Percentiles rank a stretch among this genome's conserved stretches.
These are phyloP conservation scores for Didymella glomerata DNA, from an alignment of 2,329 filamentous ascomycete species.

Conservation along the genomic window DNA sequence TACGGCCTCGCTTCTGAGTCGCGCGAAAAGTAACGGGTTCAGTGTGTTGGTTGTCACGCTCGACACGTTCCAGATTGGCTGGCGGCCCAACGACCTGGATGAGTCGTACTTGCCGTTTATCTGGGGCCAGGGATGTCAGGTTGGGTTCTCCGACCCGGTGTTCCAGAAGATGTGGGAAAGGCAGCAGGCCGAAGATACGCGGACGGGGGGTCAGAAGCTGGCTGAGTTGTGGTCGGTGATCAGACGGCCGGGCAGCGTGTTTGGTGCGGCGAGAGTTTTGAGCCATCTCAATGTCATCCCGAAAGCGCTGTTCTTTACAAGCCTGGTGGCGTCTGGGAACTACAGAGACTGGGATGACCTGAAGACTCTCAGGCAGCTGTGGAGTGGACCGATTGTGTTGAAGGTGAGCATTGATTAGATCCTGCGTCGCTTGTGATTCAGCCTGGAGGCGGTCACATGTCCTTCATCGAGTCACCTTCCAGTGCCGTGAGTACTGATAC, in stretches of 20 bases:
- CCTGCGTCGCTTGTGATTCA: no score
- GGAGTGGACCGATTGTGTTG: conserved; percentile 51
- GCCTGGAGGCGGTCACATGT: no score
- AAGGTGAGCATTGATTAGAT: conserved; percentile 28
- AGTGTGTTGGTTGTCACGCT: conserved; percentile 74
- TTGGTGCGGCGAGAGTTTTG: conserved; percentile 45
- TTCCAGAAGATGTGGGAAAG: conserved; percentile 49
- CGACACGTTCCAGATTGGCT: conserved; percentile 74
- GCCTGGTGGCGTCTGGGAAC: conserved; percentile 46
- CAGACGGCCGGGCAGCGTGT: conserved; percentile 47
- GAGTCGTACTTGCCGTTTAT: conserved; percentile 68
- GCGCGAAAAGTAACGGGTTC: conserved; percentile 70
- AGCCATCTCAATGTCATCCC: conserved; percentile 46
- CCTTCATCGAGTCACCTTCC: no score
- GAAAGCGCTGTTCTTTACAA: conserved; percentile 50
- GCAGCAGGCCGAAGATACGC: conserved; percentile 42
- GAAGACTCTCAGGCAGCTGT: conserved; percentile 43
- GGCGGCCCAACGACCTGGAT: conserved; percentile 74
- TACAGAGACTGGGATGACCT: conserved; percentile 50
- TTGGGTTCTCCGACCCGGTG: conserved; percentile 49
- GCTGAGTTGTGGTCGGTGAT: conserved; percentile 50
- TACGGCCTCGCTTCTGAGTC: conserved; percentile 68
- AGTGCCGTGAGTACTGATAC: neutral
- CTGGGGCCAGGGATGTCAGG: conserved; percentile 50
- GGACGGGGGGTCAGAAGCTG: conserved; percentile 44